Evolutionary conservation across 441 rosid species (phyloP), one percentile per base, ranked within the genome.

Genomic region (Corymbia citriodora): DNA sequence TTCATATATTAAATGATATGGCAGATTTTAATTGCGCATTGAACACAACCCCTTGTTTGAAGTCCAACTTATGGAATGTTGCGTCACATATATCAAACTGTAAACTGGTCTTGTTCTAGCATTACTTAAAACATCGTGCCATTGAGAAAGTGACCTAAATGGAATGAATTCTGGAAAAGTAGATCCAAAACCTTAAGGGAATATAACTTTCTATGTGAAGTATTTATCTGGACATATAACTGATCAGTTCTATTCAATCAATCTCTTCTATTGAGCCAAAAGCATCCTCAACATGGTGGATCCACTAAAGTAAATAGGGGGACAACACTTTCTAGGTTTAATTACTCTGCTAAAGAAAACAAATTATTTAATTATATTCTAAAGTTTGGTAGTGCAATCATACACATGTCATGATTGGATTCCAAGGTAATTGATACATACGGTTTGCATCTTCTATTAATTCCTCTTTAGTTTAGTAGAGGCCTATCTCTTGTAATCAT

Each of bases 401-500:
- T 79, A 79, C 12, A 55, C 25, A 88, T 81, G 63, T 68, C 74
- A 89, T 88, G 45, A 88, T 53, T 86, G 91, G 91, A 91, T 90
- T 87, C 92, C 88, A 82, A 61, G 31, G 48, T 25, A 90, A 91
- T 88, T 74, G 89, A 88, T 49, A 87, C 92, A 89, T 11, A 74
- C 88, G 59, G 33, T 29, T 49, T 88, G 88, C 70, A 48, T 72
- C 88, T 88, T 88, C 81, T 52, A 50, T 55, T 57, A 49, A 36
- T 81, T 72, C 85, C n/a, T 79, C 85, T 52, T 52, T 55, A 89
- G 29, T 86, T 90, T 36, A 89, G 79, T 87, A 48, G 48, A 88
- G 52, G 33, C 88, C 92, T 93, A 89, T 89, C 93, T 87, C 94
- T 90, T 88, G 81, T 87, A 93, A 95, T 95, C 91, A 95, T 95